Evolutionary conservation across 2,329 filamentous ascomycete species (phyloP).

Genomic region (Ophiostoma sp.): DNA sequence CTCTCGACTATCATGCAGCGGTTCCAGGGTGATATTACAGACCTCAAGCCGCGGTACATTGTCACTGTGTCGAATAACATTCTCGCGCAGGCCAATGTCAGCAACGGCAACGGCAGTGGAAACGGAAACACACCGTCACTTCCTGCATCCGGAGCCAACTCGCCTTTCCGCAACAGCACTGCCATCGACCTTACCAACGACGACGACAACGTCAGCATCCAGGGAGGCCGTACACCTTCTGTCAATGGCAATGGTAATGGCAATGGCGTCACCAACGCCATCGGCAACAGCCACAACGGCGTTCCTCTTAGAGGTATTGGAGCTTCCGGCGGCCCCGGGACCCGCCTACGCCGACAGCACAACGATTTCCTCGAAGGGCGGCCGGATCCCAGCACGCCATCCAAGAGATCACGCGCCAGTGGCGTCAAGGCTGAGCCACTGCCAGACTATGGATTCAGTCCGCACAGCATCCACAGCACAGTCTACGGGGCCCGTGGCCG

Average conservation of each 20-base stretch:
- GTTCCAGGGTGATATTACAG: slow-evolving; percentile 47
- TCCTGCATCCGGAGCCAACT: background rate
- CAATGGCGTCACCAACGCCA: too few species aligned
- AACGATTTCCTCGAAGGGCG: slow-evolving; percentile 25
- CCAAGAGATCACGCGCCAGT: slow-evolving; percentile 23
- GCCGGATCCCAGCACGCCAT: slow-evolving; percentile 22
- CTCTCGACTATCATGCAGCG: slow-evolving; percentile 46
- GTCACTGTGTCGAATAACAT: slow-evolving; percentile 32
- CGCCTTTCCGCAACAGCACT: background rate
- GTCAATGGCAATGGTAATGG: background rate
- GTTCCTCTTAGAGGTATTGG: background rate
- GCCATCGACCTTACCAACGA: slow-evolving; percentile 36
- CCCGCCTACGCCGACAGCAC: slow-evolving; percentile 23
- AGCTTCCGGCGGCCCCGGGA: background rate
- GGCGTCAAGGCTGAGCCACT: slow-evolving; percentile 29
- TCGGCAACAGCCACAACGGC: background rate
- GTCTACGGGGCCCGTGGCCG: background rate
- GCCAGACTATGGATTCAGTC: background rate
- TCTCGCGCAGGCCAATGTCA: background rate
- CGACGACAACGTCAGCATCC: slow-evolving; percentile 33
- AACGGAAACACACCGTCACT: background rate
- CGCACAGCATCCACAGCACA: background rate
- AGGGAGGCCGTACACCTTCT: background rate
- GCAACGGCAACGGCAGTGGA: background rate
- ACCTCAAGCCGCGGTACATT: slow-evolving; percentile 45